Conservation (phyloP, 1,139 yeast species). For the Magnusiomyces clavatus region DNA sequence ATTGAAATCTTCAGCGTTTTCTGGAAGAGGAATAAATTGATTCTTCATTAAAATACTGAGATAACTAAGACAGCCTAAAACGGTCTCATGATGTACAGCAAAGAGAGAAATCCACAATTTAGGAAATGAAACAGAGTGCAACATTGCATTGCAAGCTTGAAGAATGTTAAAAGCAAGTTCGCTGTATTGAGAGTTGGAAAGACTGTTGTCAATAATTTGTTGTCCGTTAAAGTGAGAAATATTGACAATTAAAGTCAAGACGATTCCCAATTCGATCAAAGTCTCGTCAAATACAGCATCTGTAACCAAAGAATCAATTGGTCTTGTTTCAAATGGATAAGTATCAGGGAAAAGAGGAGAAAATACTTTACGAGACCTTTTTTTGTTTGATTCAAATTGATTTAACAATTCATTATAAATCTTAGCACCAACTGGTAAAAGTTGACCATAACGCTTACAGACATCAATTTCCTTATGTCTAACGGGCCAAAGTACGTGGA, state of each 20-base stretch:
- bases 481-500: slow-evolving; percentile 28
- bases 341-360: slow-evolving; percentile 53
- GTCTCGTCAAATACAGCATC: slow-evolving; percentile 68
- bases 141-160: slow-evolving; percentile 34
- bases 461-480: slow-evolving; percentile 25
- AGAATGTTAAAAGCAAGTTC: slow-evolving; percentile 32
- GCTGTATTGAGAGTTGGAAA: slow-evolving; percentile 39
- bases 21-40: slow-evolving; percentile 46
- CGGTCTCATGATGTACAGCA: slow-evolving; percentile 43
- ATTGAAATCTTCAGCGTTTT: slow-evolving; percentile 50
- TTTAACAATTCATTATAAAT: slow-evolving; percentile 25
- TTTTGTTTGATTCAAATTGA: slow-evolving; percentile 18
- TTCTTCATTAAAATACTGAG: slow-evolving; percentile 29
- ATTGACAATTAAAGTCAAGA: slow-evolving; percentile 32
- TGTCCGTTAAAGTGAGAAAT: slow-evolving; percentile 39
- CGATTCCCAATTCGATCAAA: slow-evolving; percentile 53
- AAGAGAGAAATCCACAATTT: slow-evolving; percentile 32
- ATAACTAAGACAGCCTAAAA: slow-evolving; percentile 55
- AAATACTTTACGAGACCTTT: slow-evolving; percentile 20
- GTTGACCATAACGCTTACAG: slow-evolving; percentile 27
- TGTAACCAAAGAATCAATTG: slow-evolving; percentile 69
- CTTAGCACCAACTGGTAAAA: slow-evolving; percentile 29
- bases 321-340: slow-evolving; percentile 56
- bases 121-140: slow-evolving; percentile 34
- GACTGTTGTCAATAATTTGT: slow-evolving; percentile 44